Percentiles rank a stretch among this genome's conserved stretches.
Evolutionary conservation across 202 grass and related monocot genomes (phyloP).

Genomic region (Setaria italica): DNA sequence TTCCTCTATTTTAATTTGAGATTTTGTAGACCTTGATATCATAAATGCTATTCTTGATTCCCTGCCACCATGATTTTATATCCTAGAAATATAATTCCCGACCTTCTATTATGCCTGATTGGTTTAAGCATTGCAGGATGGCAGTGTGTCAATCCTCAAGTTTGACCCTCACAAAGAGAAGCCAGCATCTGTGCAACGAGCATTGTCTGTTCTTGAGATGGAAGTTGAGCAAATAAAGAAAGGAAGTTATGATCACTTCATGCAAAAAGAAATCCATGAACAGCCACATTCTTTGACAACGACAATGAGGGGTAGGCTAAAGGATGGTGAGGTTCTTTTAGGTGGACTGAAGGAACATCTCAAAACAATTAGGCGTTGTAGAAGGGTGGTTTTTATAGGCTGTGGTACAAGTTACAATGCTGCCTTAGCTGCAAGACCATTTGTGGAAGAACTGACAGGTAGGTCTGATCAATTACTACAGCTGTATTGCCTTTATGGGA

Average conservation of each 20-base stretch:
- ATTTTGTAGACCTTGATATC: slow-evolving; percentile 10
- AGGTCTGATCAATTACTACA: slow-evolving; percentile 29
- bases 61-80: background rate
- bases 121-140: slow-evolving; percentile 62
- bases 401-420: slow-evolving; percentile 98
- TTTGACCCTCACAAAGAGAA: slow-evolving; percentile 84
- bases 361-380: no score
- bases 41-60: background rate
- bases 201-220: slow-evolving; percentile 94
- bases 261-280: slow-evolving; percentile 98
- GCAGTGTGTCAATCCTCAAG: slow-evolving; percentile 83
- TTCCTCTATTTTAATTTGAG: slow-evolving; percentile 16
- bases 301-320: no score
- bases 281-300: no score
- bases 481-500: background rate
- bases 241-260: slow-evolving; percentile 88
- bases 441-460: slow-evolving; percentile 90
- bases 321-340: no score
- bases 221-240: slow-evolving; percentile 99
- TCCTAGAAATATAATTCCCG: background rate
- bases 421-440: slow-evolving; percentile 83
- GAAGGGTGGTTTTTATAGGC: no score
- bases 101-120: slow-evolving; percentile 10
- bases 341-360: no score
- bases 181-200: slow-evolving; percentile 83